These are phyloP conservation scores for Hypoxylon trugodes DNA, from an alignment of 495 filamentous ascomycete species.

Conservation along the genomic window DNA sequence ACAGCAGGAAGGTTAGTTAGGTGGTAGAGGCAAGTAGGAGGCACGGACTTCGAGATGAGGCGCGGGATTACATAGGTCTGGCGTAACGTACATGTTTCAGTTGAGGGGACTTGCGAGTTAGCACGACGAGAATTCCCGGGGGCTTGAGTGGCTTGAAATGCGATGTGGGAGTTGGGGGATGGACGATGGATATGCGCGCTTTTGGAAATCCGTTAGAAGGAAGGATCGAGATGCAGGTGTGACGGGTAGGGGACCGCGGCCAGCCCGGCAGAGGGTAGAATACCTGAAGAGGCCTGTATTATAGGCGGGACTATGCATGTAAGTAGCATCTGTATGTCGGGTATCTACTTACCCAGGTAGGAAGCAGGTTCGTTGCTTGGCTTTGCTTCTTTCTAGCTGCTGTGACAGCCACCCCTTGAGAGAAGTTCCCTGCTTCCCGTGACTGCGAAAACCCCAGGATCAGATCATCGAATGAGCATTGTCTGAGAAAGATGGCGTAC, in stretches of 20 bases:
- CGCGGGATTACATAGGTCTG: not conserved
- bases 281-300: too few relatives aligned
- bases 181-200: not conserved
- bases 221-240: constrained; percentile 5
- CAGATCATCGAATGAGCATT: constrained; percentile 7
- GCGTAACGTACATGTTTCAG: not conserved
- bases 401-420: not conserved
- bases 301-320: too few relatives aligned
- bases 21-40: not conserved
- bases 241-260: too few relatives aligned
- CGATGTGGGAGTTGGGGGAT: not conserved
- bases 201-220: not conserved
- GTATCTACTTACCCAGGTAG: too few relatives aligned
- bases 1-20: not conserved
- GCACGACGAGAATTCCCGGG: not conserved
- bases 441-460: not conserved
- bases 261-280: too few relatives aligned
- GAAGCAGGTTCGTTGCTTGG: too few relatives aligned
- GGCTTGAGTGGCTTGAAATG: not conserved
- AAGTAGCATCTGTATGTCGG: too few relatives aligned
- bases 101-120: not conserved
- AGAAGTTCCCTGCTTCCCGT: constrained; percentile 8
- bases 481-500: not conserved
- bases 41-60: not conserved
- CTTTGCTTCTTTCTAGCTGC: not conserved